phyloP scores from a whole-genome alignment of 371 early-diverging fungal species.

The Actinomortierella wolfii region DNA sequence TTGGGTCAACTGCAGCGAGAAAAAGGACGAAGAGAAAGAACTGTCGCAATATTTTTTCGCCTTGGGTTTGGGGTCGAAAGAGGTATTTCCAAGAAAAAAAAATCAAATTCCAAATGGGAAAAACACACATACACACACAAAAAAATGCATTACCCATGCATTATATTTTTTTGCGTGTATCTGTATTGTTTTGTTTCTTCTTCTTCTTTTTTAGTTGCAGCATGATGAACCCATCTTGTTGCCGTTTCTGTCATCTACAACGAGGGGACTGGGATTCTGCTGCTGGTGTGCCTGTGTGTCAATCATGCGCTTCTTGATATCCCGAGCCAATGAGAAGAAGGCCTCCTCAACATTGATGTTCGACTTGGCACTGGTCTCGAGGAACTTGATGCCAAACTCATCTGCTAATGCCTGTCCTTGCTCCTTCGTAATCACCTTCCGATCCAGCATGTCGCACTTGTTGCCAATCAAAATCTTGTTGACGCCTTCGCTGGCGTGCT shows the following conservation, averaged over 20 bases:
- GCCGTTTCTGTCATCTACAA: constrained; percentile 34
- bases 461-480: constrained; percentile 99
- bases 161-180: too few relatives aligned
- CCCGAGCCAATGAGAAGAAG: constrained; percentile 94
- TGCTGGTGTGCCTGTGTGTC: constrained; percentile 56
- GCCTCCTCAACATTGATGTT: constrained; percentile 98
- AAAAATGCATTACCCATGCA: too few relatives aligned
- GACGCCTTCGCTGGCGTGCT: constrained; percentile 96
- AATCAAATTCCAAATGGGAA: too few relatives aligned
- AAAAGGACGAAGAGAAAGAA: too few relatives aligned
- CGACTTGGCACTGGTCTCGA: constrained; percentile 97
- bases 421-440: constrained; percentile 80
- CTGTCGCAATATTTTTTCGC: too few relatives aligned
- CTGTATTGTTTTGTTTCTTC: background rate
- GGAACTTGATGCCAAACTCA: constrained; percentile 86
- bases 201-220: constrained; percentile 32
- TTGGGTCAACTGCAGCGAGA: too few relatives aligned
- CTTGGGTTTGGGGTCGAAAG: too few relatives aligned
- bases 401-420: constrained; percentile 88
- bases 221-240: constrained; percentile 36
- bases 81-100: too few relatives aligned
- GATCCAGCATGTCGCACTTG: constrained; percentile 94
- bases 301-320: constrained; percentile 72
- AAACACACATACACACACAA: too few relatives aligned
- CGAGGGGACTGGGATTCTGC: constrained; percentile 40